phyloP scores from a whole-genome alignment of 495 filamentous ascomycete genomes.

The Penicillium arizonense region DNA sequence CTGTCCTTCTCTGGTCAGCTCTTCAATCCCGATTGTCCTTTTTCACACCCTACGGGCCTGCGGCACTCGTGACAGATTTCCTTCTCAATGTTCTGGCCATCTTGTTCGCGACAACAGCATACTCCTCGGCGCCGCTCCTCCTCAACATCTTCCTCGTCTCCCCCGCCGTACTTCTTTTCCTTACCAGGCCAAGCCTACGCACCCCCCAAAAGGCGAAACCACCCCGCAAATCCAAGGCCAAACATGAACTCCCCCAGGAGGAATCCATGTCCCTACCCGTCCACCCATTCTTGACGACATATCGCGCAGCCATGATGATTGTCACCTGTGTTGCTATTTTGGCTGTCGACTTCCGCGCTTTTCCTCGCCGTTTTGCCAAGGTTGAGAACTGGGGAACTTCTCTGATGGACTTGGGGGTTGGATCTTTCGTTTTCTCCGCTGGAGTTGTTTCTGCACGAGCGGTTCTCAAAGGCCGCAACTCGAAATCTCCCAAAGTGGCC shows the following conservation, averaged over 20 bases:
- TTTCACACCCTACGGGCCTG: constrained; percentile 70
- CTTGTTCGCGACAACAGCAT: constrained; percentile 82
- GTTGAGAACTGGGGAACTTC: constrained; percentile 98
- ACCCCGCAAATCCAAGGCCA: constrained; percentile 45
- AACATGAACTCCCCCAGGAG: constrained; percentile 21
- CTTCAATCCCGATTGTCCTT: constrained; percentile 84
- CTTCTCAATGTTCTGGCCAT: constrained; percentile 79
- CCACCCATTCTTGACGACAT: constrained; percentile 88
- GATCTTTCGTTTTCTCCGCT: constrained; percentile 94
- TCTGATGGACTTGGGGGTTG: constrained; percentile 96
- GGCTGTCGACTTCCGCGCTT: constrained; percentile 93
- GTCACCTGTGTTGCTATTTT: constrained; percentile 89
- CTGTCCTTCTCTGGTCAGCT: constrained; percentile 83
- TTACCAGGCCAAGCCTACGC: constrained; percentile 42
- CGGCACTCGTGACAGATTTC: constrained; percentile 75
- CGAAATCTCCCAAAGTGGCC: constrained; percentile 31
- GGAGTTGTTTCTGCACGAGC: constrained; percentile 89
- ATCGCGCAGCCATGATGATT: constrained; percentile 90
- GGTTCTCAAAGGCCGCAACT: constrained; percentile 68
- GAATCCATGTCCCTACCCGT: constrained; percentile 60
- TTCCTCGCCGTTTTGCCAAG: constrained; percentile 93
- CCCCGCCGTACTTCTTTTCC: constrained; percentile 62
- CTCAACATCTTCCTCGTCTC: constrained; percentile 73
- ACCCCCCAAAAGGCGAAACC: constrained; percentile 56
- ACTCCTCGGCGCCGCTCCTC: constrained; percentile 70